Conservation (phyloP, 352 stramenopile genomes). For the Phytophthora tubulina region DNA sequence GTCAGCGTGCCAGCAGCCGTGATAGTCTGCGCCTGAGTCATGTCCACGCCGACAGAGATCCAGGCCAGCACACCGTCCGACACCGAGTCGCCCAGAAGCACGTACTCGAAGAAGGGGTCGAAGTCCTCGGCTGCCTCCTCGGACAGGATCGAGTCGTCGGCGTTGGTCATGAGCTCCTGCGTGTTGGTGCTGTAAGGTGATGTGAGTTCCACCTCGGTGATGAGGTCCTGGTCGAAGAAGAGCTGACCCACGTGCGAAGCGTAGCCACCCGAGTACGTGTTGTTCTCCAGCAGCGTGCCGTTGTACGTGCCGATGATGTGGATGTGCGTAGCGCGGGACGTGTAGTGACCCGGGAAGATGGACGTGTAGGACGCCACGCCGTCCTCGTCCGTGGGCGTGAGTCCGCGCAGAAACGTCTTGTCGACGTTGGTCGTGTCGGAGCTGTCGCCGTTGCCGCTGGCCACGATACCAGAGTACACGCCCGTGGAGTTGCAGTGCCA, state of each 20-base stretch:
- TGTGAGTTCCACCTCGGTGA: conserved; percentile 34
- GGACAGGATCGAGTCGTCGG: conserved; percentile 36
- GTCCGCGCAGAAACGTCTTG: conserved; percentile 31
- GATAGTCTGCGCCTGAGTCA: conserved; percentile 32
- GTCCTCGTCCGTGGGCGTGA: conserved; percentile 30
- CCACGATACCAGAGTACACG: conserved; percentile 39
- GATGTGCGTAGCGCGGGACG: conserved; percentile 34
- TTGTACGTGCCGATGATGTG: conserved; percentile 39
- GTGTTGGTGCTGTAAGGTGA: conserved; percentile 39
- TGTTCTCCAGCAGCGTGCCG: conserved; percentile 36
- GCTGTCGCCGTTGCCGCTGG: conserved; percentile 34
- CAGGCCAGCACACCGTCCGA: conserved; percentile 47
- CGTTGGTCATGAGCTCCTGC: conserved; percentile 39
- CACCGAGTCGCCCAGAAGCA: conserved; percentile 42
- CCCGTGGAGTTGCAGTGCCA: conserved; percentile 43
- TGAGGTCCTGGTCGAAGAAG: conserved; percentile 43
- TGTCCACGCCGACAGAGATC: conserved; percentile 51
- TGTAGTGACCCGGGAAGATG: conserved; percentile 40
- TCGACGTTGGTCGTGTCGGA: conserved; percentile 32
- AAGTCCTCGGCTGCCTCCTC: conserved; percentile 43
- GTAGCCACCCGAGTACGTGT: conserved; percentile 35
- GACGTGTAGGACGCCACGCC: conserved; percentile 29
- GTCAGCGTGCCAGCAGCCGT: conserved; percentile 21
- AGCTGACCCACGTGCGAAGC: conserved; percentile 32
- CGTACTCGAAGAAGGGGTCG: conserved; percentile 50